Conservation (phyloP, 768 basidiomycete species). For the Pisolithus microcarpus region DNA sequence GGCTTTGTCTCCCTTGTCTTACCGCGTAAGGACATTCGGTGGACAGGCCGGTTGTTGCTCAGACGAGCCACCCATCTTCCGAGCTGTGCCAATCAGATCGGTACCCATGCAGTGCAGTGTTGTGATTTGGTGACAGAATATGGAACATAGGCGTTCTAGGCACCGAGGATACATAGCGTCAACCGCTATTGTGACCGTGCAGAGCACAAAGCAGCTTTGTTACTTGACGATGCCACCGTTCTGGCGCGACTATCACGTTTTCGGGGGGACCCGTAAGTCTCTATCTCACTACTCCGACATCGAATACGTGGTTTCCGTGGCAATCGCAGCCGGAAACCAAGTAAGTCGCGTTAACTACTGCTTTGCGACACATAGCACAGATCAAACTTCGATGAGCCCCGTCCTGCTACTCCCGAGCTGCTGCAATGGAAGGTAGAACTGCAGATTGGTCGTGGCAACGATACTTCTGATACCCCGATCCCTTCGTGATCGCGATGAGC, state of each 20-base stretch:
- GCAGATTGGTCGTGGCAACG: too few species aligned
- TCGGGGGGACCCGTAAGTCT: too few species aligned
- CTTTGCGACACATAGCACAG: too few species aligned
- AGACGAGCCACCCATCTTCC: neutral
- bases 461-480: too few species aligned
- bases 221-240: neutral
- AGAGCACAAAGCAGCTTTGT: neutral
- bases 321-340: too few species aligned
- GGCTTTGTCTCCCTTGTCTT: neutral
- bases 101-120: neutral
- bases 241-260: neutral
- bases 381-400: too few species aligned
- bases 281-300: too few species aligned
- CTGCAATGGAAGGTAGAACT: too few species aligned
- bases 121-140: neutral
- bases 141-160: neutral
- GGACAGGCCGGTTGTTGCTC: neutral
- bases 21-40: neutral
- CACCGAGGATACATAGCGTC: neutral
- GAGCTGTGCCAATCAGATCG: neutral
- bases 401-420: too few species aligned
- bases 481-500: too few species aligned
- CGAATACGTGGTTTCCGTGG: too few species aligned
- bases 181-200: neutral
- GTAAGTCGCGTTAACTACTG: too few species aligned